Conservation (phyloP, 768 basidiomycete species). For the Calvatia gigantea region DNA sequence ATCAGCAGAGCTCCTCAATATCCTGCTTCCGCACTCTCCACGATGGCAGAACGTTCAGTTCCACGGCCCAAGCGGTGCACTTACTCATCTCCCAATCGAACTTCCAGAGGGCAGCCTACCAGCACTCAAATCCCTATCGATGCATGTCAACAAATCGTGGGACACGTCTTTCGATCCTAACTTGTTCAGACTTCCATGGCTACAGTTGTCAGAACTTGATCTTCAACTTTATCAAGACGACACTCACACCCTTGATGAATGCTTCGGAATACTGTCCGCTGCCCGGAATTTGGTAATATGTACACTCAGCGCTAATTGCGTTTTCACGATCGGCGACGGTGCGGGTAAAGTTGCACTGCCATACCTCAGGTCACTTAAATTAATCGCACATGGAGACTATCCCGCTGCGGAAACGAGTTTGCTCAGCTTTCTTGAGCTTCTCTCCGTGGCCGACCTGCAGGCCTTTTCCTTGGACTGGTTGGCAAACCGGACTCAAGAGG, state of each 20-base stretch:
- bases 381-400: slow-evolving; percentile 27
- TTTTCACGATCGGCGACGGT: slow-evolving; percentile 15
- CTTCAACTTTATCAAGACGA: slow-evolving; percentile 31
- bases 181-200: slow-evolving; percentile 32
- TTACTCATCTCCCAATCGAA: slow-evolving; percentile 20
- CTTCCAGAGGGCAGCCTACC: slow-evolving; percentile 22
- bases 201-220: slow-evolving; percentile 34
- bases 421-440: slow-evolving; percentile 27
- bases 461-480: slow-evolving; percentile 35
- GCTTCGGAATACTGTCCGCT: slow-evolving; percentile 29
- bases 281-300: slow-evolving; percentile 28
- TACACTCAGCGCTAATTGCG: slow-evolving; percentile 29
- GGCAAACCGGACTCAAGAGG: slow-evolving; percentile 14
- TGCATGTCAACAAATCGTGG: slow-evolving; percentile 27
- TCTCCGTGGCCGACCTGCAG: slow-evolving; percentile 27
- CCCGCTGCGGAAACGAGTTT: slow-evolving; percentile 21
- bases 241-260: slow-evolving; percentile 33
- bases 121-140: slow-evolving; percentile 26
- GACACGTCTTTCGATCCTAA: slow-evolving; percentile 21
- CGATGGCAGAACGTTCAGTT: slow-evolving; percentile 38
- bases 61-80: slow-evolving; percentile 25
- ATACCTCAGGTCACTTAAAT: slow-evolving; percentile 27
- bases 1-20: slow-evolving; percentile 24
- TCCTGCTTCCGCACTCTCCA: slow-evolving; percentile 28
- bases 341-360: slow-evolving; percentile 21